Evolutionary conservation across 192 early-diverging fungal genomes (phyloP).

Genomic region (Umbelopsis ramanniana): DNA sequence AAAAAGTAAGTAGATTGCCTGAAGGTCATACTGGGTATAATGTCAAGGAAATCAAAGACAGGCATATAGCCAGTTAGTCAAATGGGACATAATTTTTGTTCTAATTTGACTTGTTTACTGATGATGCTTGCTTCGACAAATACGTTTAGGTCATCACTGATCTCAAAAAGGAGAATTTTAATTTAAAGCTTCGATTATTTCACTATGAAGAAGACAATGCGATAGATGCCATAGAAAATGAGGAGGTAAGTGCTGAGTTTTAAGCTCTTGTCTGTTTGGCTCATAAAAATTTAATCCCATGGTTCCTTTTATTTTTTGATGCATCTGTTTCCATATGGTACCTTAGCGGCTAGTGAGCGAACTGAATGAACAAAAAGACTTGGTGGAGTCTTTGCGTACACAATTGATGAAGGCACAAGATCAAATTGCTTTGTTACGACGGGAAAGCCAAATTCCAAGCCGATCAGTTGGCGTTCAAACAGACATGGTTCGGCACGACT

Average conservation of each 20-base stretch:
- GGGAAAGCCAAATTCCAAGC: neutral
- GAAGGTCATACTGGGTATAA: neutral
- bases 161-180: constrained; percentile 38
- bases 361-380: constrained; percentile 4
- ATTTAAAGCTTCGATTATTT: constrained; percentile 31
- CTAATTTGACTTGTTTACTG: too few relatives aligned
- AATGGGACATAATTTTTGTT: too few relatives aligned
- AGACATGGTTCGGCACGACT: constrained; percentile 9
- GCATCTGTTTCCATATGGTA: neutral
- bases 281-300: neutral
- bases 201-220: constrained; percentile 26
- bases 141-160: constrained; percentile 25
- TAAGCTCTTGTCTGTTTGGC: neutral
- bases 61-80: too few relatives aligned
- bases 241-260: neutral
- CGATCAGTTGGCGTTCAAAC: neutral
- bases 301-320: too few relatives aligned
- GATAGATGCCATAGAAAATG: neutral
- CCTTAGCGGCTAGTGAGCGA: neutral
- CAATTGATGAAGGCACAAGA: neutral
- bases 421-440: neutral
- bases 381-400: neutral
- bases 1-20: neutral
- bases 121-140: neutral
- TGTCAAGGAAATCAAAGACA: too few relatives aligned